These are phyloP conservation scores for Rhodotorula mucilaginosa DNA, from an alignment of 1,284 basidiomycete species.

Conservation along the genomic window DNA sequence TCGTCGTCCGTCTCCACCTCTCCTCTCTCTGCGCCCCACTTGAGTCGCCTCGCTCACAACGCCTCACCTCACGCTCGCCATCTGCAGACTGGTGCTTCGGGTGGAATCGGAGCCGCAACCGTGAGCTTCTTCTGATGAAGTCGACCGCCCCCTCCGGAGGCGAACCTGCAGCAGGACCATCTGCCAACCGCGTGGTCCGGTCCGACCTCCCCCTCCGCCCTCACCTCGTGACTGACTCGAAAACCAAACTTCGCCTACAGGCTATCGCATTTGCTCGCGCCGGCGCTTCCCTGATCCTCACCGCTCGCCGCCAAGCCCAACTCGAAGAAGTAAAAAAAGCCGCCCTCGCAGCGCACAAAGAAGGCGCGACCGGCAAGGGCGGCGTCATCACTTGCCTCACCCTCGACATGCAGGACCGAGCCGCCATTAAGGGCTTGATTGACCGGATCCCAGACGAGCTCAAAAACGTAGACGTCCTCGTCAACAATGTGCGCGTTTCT, in stretches of 20 bases:
- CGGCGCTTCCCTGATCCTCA: constrained; percentile 52
- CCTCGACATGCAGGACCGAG: constrained; percentile 71
- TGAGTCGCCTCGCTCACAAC: not conserved
- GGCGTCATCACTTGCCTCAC: constrained; percentile 64
- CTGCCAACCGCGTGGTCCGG: too few species aligned
- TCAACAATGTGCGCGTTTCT: constrained; percentile 66
- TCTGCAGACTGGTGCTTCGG: constrained; percentile 28
- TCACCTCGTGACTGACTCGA: not conserved
- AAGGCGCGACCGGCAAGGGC: constrained; percentile 66
- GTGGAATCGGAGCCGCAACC: constrained; percentile 36
- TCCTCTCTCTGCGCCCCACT: not conserved
- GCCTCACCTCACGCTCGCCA: not conserved
- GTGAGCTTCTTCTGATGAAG: not conserved
- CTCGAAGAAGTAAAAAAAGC: constrained; percentile 49
- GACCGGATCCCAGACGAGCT: constrained; percentile 63
- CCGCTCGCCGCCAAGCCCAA: constrained; percentile 50
- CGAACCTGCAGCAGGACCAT: too few species aligned
- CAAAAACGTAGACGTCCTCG: constrained; percentile 64
- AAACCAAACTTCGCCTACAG: not conserved
- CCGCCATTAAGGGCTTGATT: constrained; percentile 64
- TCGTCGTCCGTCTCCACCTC: constrained; percentile 53
- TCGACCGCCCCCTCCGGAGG: too few species aligned
- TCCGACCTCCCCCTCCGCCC: not conserved
- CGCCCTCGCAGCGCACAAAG: constrained; percentile 67
- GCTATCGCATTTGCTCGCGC: constrained; percentile 74